Base-by-base conservation (phyloP, 139 green algal species). In the Gonium pectorale region DNA sequence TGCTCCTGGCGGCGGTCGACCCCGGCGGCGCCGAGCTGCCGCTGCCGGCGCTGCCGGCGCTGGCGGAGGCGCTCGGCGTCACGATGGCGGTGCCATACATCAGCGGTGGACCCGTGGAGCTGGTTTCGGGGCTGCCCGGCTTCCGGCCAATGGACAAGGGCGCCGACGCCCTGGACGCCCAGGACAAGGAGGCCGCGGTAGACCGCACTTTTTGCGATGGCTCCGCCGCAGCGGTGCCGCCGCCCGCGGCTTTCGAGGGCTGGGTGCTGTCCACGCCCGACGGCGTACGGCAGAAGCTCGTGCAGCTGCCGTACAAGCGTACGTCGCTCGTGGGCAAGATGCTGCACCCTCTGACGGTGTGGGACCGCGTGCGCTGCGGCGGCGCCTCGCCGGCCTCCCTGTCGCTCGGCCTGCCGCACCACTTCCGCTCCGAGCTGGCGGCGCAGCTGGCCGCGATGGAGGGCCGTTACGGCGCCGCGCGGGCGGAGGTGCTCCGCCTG, bases 321-420 rank as follows among this genome's bases (percentile, higher is more conserved):
- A 24, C 17, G 27, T 13, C 43, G 26, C 8, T 33, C 1, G 69
- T 64, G 22, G 62, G 1, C 7, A n/a, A 38, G 43, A 21, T 62
- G 46, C 70, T 86, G 62, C 85, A 89, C 52, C 85, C 85, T 5
- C 62, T 86, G 40, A 35, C 41, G 0, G 78, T 89, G 21, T 89
- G 85, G 85, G 85, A 89, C 38, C 67, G 67, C 2, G 77, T 89
- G 27, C 35, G 35, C 31, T 51, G 13, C 40, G 75, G 84, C 41
- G 75, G 75, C 9, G 46, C 7, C 13, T 51, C n/a, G 17, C 73
- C 33, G 3, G 5, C 35, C 17, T n/a, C 41, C 1, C 66, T 81
- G 67, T 3, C 73, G 31, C 5, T 40, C 8, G 79, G 79, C 37
- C 60, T 86, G 41, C 84, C 75, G 0, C 19, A 6, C 19, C 75